phyloP scores from a whole-genome alignment of 1,284 basidiomycete genomes.

The Boletus semigastroideus region DNA sequence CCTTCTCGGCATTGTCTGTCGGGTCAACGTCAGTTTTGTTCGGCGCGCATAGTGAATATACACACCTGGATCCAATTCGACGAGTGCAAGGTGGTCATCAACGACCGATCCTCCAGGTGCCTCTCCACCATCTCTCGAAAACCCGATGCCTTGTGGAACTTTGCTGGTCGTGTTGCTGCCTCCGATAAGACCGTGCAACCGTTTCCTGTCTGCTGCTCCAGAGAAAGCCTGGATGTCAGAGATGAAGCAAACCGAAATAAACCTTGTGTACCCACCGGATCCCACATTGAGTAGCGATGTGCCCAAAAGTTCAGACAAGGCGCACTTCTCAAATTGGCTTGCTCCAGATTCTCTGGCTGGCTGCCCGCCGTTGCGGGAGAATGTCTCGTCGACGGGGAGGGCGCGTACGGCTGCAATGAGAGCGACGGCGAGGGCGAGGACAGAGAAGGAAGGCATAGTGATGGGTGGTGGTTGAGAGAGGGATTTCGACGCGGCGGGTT shows the following conservation, averaged over 20 bases:
- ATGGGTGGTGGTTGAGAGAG: constrained; percentile 8
- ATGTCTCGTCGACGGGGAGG: constrained; percentile 29
- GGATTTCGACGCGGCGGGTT: constrained; percentile 6
- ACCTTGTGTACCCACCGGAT: constrained; percentile 17
- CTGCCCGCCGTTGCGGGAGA: constrained; percentile 19
- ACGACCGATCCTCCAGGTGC: constrained; percentile 8
- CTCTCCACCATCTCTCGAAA: constrained; percentile 9
- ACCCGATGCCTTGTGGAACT: constrained; percentile 2
- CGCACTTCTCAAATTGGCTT: background rate
- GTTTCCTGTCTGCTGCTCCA: constrained; percentile 15
- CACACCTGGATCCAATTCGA: constrained; percentile 19
- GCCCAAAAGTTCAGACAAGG: background rate
- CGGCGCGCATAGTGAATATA: background rate
- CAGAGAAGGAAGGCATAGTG: constrained; percentile 30
- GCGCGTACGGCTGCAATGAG: constrained; percentile 19
- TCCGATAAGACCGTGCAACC: background rate
- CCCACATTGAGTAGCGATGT: constrained; percentile 5
- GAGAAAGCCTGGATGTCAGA: constrained; percentile 19
- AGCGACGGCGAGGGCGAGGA: constrained; percentile 24
- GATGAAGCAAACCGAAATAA: background rate
- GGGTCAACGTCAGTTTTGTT: background rate
- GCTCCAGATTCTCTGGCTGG: constrained; percentile 13
- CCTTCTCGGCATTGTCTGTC: constrained; percentile 13
- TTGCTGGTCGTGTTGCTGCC: background rate
- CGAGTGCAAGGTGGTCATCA: constrained; percentile 7